Evolutionary conservation across 1,284 basidiomycete genomes (phyloP).

Genomic region (Cryptococcus jaspeensis): DNA sequence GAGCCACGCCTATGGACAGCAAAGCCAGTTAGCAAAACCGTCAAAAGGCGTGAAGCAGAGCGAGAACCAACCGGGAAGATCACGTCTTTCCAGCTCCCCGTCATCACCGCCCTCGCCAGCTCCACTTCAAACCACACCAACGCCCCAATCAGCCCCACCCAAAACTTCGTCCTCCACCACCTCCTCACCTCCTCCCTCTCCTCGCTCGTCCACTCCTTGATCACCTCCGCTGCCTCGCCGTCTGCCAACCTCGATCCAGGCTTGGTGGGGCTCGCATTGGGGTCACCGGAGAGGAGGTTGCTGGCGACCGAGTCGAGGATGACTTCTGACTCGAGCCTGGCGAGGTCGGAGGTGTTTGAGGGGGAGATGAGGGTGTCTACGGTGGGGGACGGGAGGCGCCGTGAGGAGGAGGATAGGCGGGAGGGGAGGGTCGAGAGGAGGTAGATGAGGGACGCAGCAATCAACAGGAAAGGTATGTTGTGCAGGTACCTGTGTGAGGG

Average conservation of each 20-base stretch:
- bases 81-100: conserved; percentile 22
- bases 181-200: conserved; percentile 8
- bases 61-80: conserved; percentile 35
- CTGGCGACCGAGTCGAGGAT: conserved; percentile 35
- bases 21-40: conserved; percentile 2
- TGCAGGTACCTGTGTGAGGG: conserved; percentile 1
- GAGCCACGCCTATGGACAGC: conserved; percentile 15
- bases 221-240: conserved; percentile 28
- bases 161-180: conserved; percentile 25
- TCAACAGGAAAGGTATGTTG: conserved; percentile 39
- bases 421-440: conserved; percentile 16
- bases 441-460: conserved; percentile 27
- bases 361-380: conserved; percentile 26
- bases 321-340: conserved; percentile 41
- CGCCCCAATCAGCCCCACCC: conserved; percentile 27
- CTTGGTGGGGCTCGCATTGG: background rate
- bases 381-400: conserved; percentile 6
- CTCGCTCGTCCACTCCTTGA: conserved; percentile 30
- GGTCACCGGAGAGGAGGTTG: conserved; percentile 19
- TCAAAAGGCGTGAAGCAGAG: conserved; percentile 1
- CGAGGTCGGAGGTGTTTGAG: conserved; percentile 28
- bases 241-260: conserved; percentile 4
- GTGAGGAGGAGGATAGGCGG: conserved; percentile 5
- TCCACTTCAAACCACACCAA: conserved; percentile 26
- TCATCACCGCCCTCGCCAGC: conserved; percentile 12